These are phyloP conservation scores for Haplosporangium gracile DNA, from an alignment of 192 early-diverging fungal genomes.

Conservation along the genomic window DNA sequence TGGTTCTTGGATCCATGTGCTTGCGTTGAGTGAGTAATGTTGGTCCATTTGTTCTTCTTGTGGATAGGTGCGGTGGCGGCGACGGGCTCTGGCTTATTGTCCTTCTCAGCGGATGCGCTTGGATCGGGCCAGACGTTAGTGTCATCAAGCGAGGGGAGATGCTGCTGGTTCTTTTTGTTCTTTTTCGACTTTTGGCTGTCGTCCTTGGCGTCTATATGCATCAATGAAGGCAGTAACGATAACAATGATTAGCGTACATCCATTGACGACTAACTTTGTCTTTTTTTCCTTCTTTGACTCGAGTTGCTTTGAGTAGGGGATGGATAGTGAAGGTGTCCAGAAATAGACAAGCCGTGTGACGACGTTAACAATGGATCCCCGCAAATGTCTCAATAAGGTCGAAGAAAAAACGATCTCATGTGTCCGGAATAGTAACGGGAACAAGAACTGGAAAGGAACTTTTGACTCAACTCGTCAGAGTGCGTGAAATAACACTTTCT, in stretches of 20 bases:
- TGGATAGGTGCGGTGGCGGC: constrained; percentile 37
- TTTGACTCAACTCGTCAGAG: background rate
- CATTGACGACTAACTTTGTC: background rate
- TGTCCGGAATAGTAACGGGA: background rate
- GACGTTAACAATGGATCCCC: constrained; percentile 1
- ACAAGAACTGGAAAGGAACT: background rate
- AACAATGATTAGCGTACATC: background rate
- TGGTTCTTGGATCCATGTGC: constrained; percentile 50
- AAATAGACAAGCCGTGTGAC: constrained; percentile 10
- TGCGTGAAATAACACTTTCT: background rate
- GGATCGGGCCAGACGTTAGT: constrained; percentile 57
- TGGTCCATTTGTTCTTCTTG: constrained; percentile 66
- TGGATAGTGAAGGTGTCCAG: background rate
- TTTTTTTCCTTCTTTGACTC: background rate
- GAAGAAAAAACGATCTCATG: background rate
- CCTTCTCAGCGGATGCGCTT: constrained; percentile 53
- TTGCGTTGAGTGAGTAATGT: constrained; percentile 66
- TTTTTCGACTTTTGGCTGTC: constrained; percentile 49
- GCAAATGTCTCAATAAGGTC: constrained; percentile 3
- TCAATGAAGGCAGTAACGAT: background rate
- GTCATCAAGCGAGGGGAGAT: constrained; percentile 40
- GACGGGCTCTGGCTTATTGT: constrained; percentile 39
- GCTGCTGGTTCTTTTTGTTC: constrained; percentile 29
- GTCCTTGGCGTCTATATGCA: constrained; percentile 39
- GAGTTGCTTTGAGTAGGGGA: background rate